Percentiles rank a stretch among this genome's conserved stretches.
phyloP scores from a whole-genome alignment of 139 green algal species.

The Pseudopediastrum boryanum region DNA sequence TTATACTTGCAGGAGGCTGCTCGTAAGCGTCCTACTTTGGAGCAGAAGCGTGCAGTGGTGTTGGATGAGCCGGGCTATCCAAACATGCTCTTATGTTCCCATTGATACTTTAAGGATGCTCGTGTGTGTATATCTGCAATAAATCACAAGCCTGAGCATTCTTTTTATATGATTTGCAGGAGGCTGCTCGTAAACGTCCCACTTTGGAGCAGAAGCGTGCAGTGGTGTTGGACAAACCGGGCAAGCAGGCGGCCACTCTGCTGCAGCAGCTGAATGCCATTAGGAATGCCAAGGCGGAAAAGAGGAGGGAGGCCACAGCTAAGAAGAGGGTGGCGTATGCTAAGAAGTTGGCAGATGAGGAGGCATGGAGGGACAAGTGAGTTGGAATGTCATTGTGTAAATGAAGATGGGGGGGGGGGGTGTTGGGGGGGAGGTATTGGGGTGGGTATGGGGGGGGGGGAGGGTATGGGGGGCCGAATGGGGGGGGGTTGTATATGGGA shows the following conservation, averaged over 20 bases:
- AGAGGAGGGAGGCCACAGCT: constrained; percentile 47
- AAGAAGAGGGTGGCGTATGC: constrained; percentile 34
- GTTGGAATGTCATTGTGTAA: background rate
- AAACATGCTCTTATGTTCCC: no score
- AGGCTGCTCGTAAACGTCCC: constrained; percentile 68
- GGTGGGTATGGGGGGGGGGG: background rate
- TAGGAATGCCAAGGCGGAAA: constrained; percentile 68
- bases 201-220: constrained; percentile 87
- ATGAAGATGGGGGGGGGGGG: background rate
- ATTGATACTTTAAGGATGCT: no score
- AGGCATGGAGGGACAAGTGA: constrained; percentile 35
- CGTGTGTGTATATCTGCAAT: no score
- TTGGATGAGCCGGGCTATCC: constrained; percentile 59
- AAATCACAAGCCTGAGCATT: no score
- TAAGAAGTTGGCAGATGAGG: constrained; percentile 62
- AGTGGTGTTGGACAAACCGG: constrained; percentile 75
- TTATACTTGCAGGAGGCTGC: constrained; percentile 50
- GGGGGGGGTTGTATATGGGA: no score
- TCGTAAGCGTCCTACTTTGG: constrained; percentile 72
- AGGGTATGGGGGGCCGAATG: background rate
- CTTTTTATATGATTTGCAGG: constrained; percentile 29
- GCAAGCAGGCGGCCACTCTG: constrained; percentile 70
- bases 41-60: constrained; percentile 83
- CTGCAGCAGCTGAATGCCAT: constrained; percentile 95
- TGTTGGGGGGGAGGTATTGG: background rate